These are phyloP conservation scores for Penicillium sp. DNA, from an alignment of 2,329 filamentous ascomycete genomes.

Conservation along the genomic window DNA sequence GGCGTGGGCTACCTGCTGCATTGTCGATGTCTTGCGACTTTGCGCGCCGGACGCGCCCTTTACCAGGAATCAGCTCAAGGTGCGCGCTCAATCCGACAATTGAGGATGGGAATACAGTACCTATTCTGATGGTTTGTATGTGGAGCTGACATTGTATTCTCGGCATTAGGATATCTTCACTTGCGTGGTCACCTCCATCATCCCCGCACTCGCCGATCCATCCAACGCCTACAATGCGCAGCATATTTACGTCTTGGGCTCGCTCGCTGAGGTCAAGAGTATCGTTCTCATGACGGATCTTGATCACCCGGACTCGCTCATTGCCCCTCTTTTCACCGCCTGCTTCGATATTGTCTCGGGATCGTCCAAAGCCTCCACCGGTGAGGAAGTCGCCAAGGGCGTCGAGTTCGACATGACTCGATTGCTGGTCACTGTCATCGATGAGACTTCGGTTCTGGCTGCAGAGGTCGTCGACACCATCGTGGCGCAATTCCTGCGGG, in stretches of 20 bases:
- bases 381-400: slow-evolving; percentile 87
- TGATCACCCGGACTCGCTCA: slow-evolving; percentile 77
- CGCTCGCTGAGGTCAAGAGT: slow-evolving; percentile 90
- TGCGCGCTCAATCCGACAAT: slow-evolving; percentile 50
- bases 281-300: slow-evolving; percentile 90
- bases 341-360: slow-evolving; percentile 92
- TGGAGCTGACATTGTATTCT: slow-evolving; percentile 10
- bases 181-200: slow-evolving; percentile 80
- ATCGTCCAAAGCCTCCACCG: slow-evolving; percentile 73
- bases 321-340: slow-evolving; percentile 80
- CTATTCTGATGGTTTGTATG: not conserved
- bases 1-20: slow-evolving; percentile 84
- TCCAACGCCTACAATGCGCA: slow-evolving; percentile 90
- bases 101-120: not conserved
- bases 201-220: slow-evolving; percentile 84
- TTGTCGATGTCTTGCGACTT: slow-evolving; percentile 90
- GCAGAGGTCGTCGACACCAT: slow-evolving; percentile 87
- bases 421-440: slow-evolving; percentile 82
- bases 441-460: slow-evolving; percentile 80
- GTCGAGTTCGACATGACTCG: slow-evolving; percentile 92
- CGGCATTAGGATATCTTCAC: slow-evolving; percentile 81
- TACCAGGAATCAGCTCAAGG: slow-evolving; percentile 87
- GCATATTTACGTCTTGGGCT: slow-evolving; percentile 88
- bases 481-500: slow-evolving; percentile 92
- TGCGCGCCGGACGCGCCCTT: slow-evolving; percentile 96